Evolutionary conservation across 176 grass and related monocot species (phyloP), one percentile per base, ranked within the genome.

Genomic region (bread wheat (Triticum aestivum)): DNA sequence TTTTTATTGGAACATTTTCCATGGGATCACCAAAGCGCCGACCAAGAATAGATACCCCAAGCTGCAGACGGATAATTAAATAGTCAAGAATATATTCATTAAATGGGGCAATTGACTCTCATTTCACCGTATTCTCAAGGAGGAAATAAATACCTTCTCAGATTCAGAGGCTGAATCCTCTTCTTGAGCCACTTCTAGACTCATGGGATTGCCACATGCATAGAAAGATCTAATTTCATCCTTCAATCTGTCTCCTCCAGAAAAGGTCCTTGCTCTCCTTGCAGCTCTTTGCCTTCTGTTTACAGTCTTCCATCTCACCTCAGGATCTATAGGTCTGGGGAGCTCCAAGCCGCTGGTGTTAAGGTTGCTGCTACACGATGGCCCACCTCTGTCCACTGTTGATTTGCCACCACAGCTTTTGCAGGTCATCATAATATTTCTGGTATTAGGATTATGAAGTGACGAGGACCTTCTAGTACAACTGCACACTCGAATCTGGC

Each of bases 41-140:
- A 70, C 92, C 90, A 27, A 99, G 97, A 97, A 99, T 97, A 58
- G 81, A 96, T 84, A 99, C 92, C 35, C 97, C 89, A 54, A 96
- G 79, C 97, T 99, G 85, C 77, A 87, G 71, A 41, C 6, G 78
- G 35, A 77, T 27, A 79, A 92, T 35, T 81, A 24, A 63, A 84
- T 29, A 15, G 75, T 92, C 87, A 77, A 83, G 39, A 35, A 87
- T 85, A 14, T 44, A 80, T 51, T 68, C 7, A 20, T 18, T 67
- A 65, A 80, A 34, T 47, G 41, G 33, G 21, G 79, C 34, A 34
- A 89, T 86, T 20, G 20, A 83, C 65, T 14, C 37, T 45, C 68
- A 77, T 63, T 89, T 69, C 68, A 80, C 27, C 15, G 4, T 56
- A 87, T 21, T 79, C 39, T 67, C 84, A 79, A 56, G n/a, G 73